Evolutionary conservation across 768 basidiomycete genomes (phyloP).

Genomic region (Boletus rubroflammeus): DNA sequence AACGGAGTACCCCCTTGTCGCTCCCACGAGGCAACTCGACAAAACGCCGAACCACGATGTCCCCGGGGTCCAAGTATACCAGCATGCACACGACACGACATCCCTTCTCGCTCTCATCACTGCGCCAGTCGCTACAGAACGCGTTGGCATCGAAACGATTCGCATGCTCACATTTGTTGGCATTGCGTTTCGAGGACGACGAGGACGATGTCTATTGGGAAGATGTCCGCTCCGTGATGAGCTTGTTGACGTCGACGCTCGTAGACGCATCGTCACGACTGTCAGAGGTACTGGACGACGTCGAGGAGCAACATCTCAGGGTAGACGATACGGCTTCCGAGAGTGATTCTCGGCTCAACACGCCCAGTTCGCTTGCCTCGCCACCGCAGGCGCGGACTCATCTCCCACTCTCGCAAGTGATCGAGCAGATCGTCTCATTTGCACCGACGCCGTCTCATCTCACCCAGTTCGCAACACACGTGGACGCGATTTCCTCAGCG

Average conservation of each 20-base stretch:
- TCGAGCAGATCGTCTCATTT: constrained; percentile 42
- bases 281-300: constrained; percentile 57
- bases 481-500: constrained; percentile 64
- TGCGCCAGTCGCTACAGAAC: constrained; percentile 59
- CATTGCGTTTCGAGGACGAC: constrained; percentile 69
- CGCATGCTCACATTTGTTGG: constrained; percentile 75
- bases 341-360: constrained; percentile 10
- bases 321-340: constrained; percentile 43
- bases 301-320: constrained; percentile 48
- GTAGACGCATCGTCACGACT: constrained; percentile 62
- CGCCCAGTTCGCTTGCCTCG: constrained; percentile 16
- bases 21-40: constrained; percentile 8
- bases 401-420: constrained; percentile 12
- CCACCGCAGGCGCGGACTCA: constrained; percentile 14
- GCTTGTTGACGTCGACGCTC: constrained; percentile 62
- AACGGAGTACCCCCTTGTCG: constrained; percentile 13
- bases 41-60: constrained; percentile 30
- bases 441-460: constrained; percentile 73
- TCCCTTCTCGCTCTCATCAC: constrained; percentile 61
- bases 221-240: constrained; percentile 73
- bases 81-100: constrained; percentile 56
- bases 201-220: constrained; percentile 84
- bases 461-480: constrained; percentile 67
- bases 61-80: constrained; percentile 60
- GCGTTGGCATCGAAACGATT: constrained; percentile 72